Evolutionary conservation across 202 grass and related monocot species (phyloP).

Genomic region (Dendrocalamus latiflorus): DNA sequence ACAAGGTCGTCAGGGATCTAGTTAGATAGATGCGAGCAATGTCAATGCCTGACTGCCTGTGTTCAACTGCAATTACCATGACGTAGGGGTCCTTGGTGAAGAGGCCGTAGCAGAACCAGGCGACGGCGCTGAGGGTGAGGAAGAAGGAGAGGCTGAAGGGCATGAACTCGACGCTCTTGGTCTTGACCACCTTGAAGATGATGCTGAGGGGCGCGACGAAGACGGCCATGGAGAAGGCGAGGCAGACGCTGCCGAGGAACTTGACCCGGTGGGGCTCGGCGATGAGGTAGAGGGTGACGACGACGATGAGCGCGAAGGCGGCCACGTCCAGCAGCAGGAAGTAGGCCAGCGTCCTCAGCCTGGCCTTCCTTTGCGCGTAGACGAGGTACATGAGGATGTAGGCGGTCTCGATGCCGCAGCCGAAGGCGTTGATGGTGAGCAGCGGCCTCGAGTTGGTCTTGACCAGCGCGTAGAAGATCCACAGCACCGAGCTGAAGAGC

Average conservation of each 20-base stretch:
- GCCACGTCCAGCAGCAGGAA: conserved; percentile 66
- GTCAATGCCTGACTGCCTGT: no score
- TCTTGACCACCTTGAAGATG: conserved; percentile 80
- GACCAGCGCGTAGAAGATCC: conserved; percentile 83
- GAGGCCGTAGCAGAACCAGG: conserved; percentile 76
- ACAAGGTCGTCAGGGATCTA: no score
- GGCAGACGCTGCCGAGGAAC: conserved; percentile 85
- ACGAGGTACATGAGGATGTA: conserved; percentile 68
- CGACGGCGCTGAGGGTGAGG: conserved; percentile 77
- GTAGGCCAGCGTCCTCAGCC: conserved; percentile 47
- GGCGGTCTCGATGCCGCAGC: conserved; percentile 51
- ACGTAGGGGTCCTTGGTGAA: conserved; percentile 75
- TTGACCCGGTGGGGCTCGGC: conserved; percentile 28
- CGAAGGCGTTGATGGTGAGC: conserved; percentile 77
- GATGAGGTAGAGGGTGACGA: conserved; percentile 37
- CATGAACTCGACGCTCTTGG: conserved; percentile 89
- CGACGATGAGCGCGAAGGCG: conserved; percentile 50
- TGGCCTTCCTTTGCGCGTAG: conserved; percentile 41
- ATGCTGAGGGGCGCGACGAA: conserved; percentile 88
- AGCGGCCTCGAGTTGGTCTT: conserved; percentile 57
- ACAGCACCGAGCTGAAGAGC: conserved; percentile 78
- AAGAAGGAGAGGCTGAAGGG: conserved; percentile 69
- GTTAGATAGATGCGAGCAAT: no score
- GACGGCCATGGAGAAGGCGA: conserved; percentile 80
- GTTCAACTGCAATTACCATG: no score